A percentile compares a stretch with the other conserved stretches of the same genome.
These are phyloP conservation scores for Termitomyces sp. DNA, from an alignment of 768 basidiomycete genomes.

Conservation along the genomic window DNA sequence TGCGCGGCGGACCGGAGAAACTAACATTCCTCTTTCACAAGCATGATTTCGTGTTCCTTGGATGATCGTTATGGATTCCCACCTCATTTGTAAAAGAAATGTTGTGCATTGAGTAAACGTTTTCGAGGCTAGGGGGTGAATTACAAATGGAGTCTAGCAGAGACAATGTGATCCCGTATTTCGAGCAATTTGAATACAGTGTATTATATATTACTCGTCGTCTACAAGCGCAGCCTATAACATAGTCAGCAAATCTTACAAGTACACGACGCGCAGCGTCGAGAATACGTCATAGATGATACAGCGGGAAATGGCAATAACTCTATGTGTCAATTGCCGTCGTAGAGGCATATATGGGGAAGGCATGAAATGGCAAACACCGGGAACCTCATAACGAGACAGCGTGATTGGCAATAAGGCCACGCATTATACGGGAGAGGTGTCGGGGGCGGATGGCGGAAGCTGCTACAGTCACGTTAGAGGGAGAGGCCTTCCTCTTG, in stretches of 20 bases:
- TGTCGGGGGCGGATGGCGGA: conserved; percentile 16
- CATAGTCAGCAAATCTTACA: not conserved
- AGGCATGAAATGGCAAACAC: not conserved
- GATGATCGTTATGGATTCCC: too few relatives aligned
- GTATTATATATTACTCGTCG: not conserved
- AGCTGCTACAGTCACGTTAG: not conserved
- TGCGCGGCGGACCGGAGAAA: not conserved
- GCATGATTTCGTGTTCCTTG: too few relatives aligned
- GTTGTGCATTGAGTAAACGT: too few relatives aligned
- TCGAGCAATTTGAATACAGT: too few relatives aligned
- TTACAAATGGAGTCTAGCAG: too few relatives aligned
- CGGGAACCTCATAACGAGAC: not conserved
- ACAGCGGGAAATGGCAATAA: not conserved
- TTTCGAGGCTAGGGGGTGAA: too few relatives aligned
- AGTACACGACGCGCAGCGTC: conserved; percentile 5
- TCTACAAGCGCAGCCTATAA: not conserved
- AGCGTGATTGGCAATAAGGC: conserved; percentile 13
- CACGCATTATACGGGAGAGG: conserved; percentile 24
- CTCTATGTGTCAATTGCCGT: not conserved
- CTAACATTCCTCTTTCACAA: too few relatives aligned
- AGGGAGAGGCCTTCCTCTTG: conserved; percentile 1
- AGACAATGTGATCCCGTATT: too few relatives aligned
- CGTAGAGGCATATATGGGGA: not conserved
- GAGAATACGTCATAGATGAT: not conserved
- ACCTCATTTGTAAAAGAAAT: too few relatives aligned